A percentile compares a stretch with the other conserved stretches of the same genome.
These are phyloP conservation scores for Phytophthora quininea DNA, from an alignment of 352 stramenopile genomes.

Conservation along the genomic window DNA sequence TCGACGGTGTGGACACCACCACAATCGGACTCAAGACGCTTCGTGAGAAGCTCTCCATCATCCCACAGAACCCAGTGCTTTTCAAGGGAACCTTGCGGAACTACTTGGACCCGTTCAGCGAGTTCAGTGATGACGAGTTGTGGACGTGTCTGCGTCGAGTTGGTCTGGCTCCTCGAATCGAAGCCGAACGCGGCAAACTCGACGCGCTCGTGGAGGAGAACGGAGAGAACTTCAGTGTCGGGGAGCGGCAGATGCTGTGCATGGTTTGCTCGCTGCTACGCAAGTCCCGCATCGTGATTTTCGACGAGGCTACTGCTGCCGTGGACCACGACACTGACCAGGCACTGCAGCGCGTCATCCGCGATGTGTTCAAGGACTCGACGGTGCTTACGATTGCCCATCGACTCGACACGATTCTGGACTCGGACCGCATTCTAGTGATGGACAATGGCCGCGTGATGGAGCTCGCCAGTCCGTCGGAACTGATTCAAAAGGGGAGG, in stretches of 20 bases:
- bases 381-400: slow-evolving; percentile 98
- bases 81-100: slow-evolving; percentile 92
- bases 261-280: slow-evolving; percentile 91
- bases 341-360: slow-evolving; percentile 74
- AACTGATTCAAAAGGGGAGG: slow-evolving; percentile 51
- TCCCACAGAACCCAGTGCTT: slow-evolving; percentile 94
- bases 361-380: slow-evolving; percentile 81
- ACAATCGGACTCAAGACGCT: slow-evolving; percentile 83
- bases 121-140: slow-evolving; percentile 79
- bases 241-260: slow-evolving; percentile 94
- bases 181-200: slow-evolving; percentile 53
- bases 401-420: slow-evolving; percentile 96
- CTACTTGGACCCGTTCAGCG: slow-evolving; percentile 91
- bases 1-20: slow-evolving; percentile 88
- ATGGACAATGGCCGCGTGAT: slow-evolving; percentile 82
- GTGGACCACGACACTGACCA: slow-evolving; percentile 87
- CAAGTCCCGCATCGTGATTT: slow-evolving; percentile 77
- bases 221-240: slow-evolving; percentile 93
- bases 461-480: slow-evolving; percentile 80
- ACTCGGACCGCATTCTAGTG: slow-evolving; percentile 65
- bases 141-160: slow-evolving; percentile 54
- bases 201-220: slow-evolving; percentile 88
- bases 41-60: slow-evolving; percentile 88
- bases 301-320: slow-evolving; percentile 77
- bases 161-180: slow-evolving; percentile 58